Base-by-base conservation (phyloP, 352 stramenopile genomes). In the Pythium aristosporum region DNA sequence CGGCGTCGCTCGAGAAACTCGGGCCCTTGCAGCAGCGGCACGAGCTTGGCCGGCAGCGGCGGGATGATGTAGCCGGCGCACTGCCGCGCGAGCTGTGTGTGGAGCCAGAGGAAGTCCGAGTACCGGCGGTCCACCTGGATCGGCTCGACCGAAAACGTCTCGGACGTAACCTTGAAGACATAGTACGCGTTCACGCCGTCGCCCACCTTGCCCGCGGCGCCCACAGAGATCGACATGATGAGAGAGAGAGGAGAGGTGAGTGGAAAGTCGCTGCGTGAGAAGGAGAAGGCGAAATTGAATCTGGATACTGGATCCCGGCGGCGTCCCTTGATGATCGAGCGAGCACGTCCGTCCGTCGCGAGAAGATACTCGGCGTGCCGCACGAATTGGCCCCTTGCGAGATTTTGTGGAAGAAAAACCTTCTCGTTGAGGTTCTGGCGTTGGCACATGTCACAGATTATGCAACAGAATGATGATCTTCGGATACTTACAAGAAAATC, bases 31-130 rank as follows among this genome's bases (percentile, higher is more conserved):
- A 94, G 67, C 23, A 94, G 61, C 0, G 81, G 82, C 39, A 94
- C 81, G 41, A 91, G 73, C 64, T 94, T 94, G 67, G 78, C 81
- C 0, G 85, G 85, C 44, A 94, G 69, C 42, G 85, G 83, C 15
- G 85, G 85, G 71, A 94, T 89, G 70, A 94, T 90, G 77, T 82
- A 94, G 30, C 85, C 85, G 1, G 85, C 80, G 67, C 83, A 94
- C 42, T 90, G 80, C 66, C 77, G 85, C 34, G 81, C 66, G 46
- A 82, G 63, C 69, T 89, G 80, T 44, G 82, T 71, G 69, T 94
- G 83, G 46, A 94, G 71, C 85, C 85, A 94, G 34, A 90, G 72
- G 68, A 94, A 94, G 71, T 94, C 85, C 62, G 82, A 91, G 73
- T 92, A 94, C 48, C 85, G 83, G 39, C 83, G 82, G 60, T 94